Evolutionary conservation across 768 basidiomycete genomes (phyloP).

Genomic region (Tulasnella sp.): DNA sequence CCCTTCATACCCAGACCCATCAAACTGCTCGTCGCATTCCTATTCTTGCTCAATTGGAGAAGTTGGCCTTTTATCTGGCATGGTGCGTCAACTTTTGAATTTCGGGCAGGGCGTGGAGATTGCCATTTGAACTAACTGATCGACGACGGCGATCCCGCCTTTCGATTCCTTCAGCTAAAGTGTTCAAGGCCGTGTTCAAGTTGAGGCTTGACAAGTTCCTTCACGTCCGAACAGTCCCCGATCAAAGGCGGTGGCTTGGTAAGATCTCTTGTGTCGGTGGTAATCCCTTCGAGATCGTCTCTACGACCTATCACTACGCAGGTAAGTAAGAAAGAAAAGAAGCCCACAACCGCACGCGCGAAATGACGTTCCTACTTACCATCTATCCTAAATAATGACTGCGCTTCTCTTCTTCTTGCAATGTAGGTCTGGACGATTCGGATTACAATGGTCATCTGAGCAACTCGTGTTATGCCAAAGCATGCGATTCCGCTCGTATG

Average conservation of each 20-base stretch:
- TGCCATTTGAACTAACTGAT: background rate
- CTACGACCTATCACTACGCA: slow-evolving; percentile 41
- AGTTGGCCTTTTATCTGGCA: slow-evolving; percentile 63
- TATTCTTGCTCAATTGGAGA: slow-evolving; percentile 49
- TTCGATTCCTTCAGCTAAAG: background rate
- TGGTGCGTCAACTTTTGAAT: too few relatives aligned
- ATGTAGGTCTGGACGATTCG: slow-evolving; percentile 50
- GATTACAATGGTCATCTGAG: slow-evolving; percentile 70
- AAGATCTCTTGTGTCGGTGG: slow-evolving; percentile 38
- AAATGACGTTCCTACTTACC: too few relatives aligned
- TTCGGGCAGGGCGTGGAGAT: background rate
- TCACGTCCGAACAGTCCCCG: background rate
- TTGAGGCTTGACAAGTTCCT: slow-evolving; percentile 1
- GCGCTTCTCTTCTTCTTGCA: too few relatives aligned
- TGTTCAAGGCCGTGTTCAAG: slow-evolving; percentile 8
- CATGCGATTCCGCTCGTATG: slow-evolving; percentile 33
- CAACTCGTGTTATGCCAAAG: slow-evolving; percentile 70
- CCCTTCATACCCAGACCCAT: slow-evolving; percentile 20
- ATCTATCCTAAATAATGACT: too few relatives aligned
- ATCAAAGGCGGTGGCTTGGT: background rate
- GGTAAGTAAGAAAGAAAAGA: slow-evolving; percentile 44
- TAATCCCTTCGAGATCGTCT: slow-evolving; percentile 41
- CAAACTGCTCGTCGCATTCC: slow-evolving; percentile 37
- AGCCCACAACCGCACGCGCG: too few relatives aligned
- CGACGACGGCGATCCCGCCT: slow-evolving; percentile 23